Evolutionary conservation across 2,329 filamentous ascomycete species (phyloP).

Genomic region (Pseudogymnoascus sp.): DNA sequence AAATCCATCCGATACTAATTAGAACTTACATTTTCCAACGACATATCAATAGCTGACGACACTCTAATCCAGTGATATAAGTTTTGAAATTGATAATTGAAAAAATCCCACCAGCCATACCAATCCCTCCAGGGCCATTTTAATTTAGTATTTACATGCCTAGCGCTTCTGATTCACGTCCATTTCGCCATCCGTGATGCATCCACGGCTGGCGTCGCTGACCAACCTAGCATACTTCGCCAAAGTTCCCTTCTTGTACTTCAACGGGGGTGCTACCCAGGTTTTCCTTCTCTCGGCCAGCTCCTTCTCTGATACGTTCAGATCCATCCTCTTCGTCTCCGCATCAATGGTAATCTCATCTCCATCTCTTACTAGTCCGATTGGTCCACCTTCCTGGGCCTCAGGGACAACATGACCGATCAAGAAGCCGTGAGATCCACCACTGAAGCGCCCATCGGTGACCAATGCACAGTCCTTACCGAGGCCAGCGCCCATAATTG

Average conservation of each 20-base stretch:
- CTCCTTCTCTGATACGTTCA: slow-evolving; percentile 43
- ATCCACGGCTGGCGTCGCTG: slow-evolving; percentile 50
- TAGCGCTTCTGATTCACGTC: slow-evolving; percentile 1
- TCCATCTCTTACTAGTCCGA: slow-evolving; percentile 50
- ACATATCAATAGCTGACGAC: background rate
- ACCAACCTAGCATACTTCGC: slow-evolving; percentile 51
- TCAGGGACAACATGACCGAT: slow-evolving; percentile 58
- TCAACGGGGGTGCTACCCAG: slow-evolving; percentile 46
- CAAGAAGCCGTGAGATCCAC: slow-evolving; percentile 53
- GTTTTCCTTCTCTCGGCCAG: slow-evolving; percentile 42
- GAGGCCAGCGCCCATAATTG: slow-evolving; percentile 67
- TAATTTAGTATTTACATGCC: background rate
- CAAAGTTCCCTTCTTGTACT: slow-evolving; percentile 51
- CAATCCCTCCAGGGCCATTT: background rate
- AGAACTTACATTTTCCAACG: background rate
- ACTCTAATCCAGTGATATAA: background rate
- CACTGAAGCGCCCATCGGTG: slow-evolving; percentile 60
- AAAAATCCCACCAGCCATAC: background rate
- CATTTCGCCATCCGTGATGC: slow-evolving; percentile 44
- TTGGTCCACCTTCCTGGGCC: slow-evolving; percentile 53
- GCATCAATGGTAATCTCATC: slow-evolving; percentile 56
- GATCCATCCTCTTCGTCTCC: slow-evolving; percentile 46
- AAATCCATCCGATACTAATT: background rate
- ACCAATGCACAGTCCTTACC: slow-evolving; percentile 64
- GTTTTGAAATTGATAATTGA: slow-evolving; percentile 4